Conservation (phyloP, 1,284 basidiomycete species). For the Melampsora larici-populina region DNA sequence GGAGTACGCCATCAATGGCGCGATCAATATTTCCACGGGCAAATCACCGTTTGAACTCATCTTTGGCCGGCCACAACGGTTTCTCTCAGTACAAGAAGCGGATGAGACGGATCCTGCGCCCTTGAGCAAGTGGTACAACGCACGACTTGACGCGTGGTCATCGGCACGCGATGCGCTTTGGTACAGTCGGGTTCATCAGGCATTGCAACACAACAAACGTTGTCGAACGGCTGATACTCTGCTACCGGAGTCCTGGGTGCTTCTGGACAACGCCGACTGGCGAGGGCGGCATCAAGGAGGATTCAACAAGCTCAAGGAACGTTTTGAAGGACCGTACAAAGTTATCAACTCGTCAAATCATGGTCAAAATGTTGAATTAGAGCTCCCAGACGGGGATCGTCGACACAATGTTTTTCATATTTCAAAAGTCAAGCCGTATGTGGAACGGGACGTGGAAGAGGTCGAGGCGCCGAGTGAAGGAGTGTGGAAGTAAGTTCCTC, state of each 20-base stretch:
- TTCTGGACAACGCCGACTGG: neutral
- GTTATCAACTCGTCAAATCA: neutral
- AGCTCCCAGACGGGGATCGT: neutral
- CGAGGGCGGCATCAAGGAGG: neutral
- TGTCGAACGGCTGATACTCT: neutral
- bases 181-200: neutral
- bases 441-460: too few relatives aligned
- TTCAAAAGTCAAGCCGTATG: neutral
- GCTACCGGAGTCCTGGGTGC: neutral
- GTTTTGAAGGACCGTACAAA: slow-evolving; percentile 7
- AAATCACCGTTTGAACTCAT: slow-evolving; percentile 44
- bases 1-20: slow-evolving; percentile 45
- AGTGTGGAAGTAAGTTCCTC: too few relatives aligned
- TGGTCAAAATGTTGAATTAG: slow-evolving; percentile 3
- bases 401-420: slow-evolving; percentile 8
- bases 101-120: neutral
- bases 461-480: too few relatives aligned
- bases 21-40: slow-evolving; percentile 41
- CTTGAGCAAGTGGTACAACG: neutral
- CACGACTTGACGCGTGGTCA: neutral
- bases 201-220: too few relatives aligned
- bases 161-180: neutral
- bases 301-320: too few relatives aligned
- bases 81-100: neutral
- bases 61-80: slow-evolving; percentile 28